Evolutionary conservation across 164 flowering plant species (phyloP), one percentile per base, ranked within the genome.

Genomic region (Tetracentron sinense): DNA sequence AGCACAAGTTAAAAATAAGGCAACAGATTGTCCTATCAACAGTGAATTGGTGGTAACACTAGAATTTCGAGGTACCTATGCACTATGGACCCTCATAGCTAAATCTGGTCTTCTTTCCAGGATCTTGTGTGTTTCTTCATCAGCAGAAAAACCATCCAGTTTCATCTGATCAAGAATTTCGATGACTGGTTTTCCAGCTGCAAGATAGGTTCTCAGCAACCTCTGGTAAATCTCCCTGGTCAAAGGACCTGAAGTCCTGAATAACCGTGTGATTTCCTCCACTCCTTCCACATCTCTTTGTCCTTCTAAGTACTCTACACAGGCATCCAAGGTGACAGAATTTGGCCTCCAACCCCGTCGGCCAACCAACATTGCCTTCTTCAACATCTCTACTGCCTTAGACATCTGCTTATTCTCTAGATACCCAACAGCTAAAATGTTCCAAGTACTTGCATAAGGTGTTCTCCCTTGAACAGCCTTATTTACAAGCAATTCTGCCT

Each of bases 301-400:
- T 16, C 35, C 33, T 61, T 73, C 70, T 69, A 76, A 57, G 66
- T 62, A 73, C 1, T 69, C 58, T n/a, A 79, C 6, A 64, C 79
- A 73, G 2, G 68, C 42, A 28, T 23, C 59, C 62, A 74, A 38
- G 49, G 48, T 50, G 15, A 1, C 42, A 8, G 4, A 42, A n/a
- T 67, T 59, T 8, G 60, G 70, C 52, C 54, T 69, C 74, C 66
- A 64, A 1, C 48, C 53, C 22, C 25, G 35, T 38, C 17, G 49
- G 26, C 31, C 42, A 5, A 31, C 56, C 44, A 60, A 2, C 22
- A 70, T 22, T 11, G 78, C 73, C 44, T 74, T 72, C 60, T 70
- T 75, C 64, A 77, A 10, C 21, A 64, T 50, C 53, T 68, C 74
- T 35, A 70, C 72, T 31, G 80, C 81, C 42, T 75, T 65, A 8